Evolutionary conservation across 2,329 filamentous ascomycete genomes (phyloP).

Genomic region (Colletotrichum sp.): DNA sequence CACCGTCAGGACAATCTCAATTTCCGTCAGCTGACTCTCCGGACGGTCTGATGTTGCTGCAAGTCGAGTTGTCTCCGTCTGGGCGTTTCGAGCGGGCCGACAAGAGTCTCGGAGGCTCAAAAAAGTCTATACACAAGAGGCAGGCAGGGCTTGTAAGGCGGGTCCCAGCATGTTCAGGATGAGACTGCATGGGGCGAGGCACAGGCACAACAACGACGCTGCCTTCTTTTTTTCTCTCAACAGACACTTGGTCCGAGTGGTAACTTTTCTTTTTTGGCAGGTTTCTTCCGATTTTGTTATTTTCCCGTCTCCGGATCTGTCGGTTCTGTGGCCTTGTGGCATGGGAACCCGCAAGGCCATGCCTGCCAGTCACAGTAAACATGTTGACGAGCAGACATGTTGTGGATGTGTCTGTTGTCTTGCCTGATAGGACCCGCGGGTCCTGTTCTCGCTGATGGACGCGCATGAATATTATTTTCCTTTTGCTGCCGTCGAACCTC

Average conservation of each 20-base stretch:
- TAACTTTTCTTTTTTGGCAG: not conserved
- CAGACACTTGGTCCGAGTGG: not conserved
- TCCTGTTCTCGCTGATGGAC: not conserved
- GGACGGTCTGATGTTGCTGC: not conserved
- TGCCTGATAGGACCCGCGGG: not conserved
- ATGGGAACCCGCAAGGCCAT: not conserved
- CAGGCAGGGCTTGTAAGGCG: not conserved
- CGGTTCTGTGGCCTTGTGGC: not conserved
- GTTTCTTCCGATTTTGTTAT: not conserved
- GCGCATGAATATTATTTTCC: not conserved
- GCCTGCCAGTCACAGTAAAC: not conserved
- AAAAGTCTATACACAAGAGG: not conserved
- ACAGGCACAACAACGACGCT: not conserved
- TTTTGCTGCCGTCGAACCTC: not conserved
- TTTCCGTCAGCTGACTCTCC: not conserved
- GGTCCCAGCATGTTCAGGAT: not conserved
- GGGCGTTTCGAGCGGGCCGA: conserved; percentile 4
- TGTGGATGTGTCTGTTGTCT: not conserved
- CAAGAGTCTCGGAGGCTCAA: not conserved
- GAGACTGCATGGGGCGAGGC: not conserved
- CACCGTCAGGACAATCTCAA: not conserved
- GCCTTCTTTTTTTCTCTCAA: not conserved
- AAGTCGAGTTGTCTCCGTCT: not conserved
- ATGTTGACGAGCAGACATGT: not conserved
- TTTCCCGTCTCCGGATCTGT: not conserved